phyloP scores from a whole-genome alignment of 768 basidiomycete genomes.

The Psilocybe tampanensis region DNA sequence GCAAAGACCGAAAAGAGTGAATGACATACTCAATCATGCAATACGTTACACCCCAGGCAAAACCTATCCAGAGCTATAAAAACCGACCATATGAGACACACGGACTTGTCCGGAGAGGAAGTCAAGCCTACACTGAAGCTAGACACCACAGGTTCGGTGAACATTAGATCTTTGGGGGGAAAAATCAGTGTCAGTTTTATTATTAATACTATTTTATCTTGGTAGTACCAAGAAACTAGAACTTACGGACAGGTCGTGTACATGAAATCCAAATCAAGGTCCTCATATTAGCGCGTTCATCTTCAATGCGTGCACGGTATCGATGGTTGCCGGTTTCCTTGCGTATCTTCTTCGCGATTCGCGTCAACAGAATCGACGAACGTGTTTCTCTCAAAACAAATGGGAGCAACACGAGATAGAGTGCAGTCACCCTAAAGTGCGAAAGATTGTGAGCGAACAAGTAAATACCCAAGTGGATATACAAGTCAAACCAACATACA shows the following conservation, averaged over 20 bases:
- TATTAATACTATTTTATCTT: too few relatives aligned
- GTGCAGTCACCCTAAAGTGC: slow-evolving; percentile 58
- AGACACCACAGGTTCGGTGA: slow-evolving; percentile 74
- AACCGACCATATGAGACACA: slow-evolving; percentile 18
- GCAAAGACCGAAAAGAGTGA: background rate
- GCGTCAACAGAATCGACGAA: slow-evolving; percentile 65
- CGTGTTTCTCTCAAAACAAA: slow-evolving; percentile 76
- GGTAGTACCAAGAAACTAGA: too few relatives aligned
- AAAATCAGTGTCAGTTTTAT: background rate
- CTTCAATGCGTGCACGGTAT: slow-evolving; percentile 66
- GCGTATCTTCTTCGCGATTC: slow-evolving; percentile 62
- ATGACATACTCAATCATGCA: slow-evolving; percentile 58
- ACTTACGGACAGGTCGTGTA: slow-evolving; percentile 71
- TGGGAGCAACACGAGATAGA: slow-evolving; percentile 50
- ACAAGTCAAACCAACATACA: slow-evolving; percentile 17
- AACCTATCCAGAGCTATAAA: slow-evolving; percentile 65
- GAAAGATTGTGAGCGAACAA: too few relatives aligned
- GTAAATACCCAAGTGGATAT: background rate
- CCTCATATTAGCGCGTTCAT: slow-evolving; percentile 56
- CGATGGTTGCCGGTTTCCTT: slow-evolving; percentile 64
- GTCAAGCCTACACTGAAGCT: slow-evolving; percentile 65
- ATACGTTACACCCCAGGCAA: slow-evolving; percentile 78
- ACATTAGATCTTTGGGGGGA: slow-evolving; percentile 50
- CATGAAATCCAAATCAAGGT: slow-evolving; percentile 70
- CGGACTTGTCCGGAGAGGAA: slow-evolving; percentile 20